Evolutionary conservation across 1,139 yeast species (phyloP).

Genomic region (Geotrichum klebahnii): DNA sequence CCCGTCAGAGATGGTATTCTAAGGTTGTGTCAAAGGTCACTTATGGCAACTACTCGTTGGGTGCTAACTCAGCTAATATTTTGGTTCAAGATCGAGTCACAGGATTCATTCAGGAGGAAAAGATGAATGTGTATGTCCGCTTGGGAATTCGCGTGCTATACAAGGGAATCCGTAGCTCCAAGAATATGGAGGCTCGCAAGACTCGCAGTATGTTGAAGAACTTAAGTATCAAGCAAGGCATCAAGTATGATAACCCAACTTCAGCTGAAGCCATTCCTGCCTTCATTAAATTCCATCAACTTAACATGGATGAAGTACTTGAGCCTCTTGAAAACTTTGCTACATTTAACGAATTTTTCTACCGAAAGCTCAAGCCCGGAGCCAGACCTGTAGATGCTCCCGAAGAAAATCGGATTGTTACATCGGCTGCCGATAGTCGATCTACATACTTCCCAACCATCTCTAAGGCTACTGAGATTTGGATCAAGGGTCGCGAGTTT

Average conservation of each 20-base stretch:
- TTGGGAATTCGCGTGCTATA: slow-evolving; percentile 81
- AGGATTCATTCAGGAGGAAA: slow-evolving; percentile 84
- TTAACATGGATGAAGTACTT: slow-evolving; percentile 67
- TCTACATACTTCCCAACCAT: slow-evolving; percentile 66
- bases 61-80: slow-evolving; percentile 89
- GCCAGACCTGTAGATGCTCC: slow-evolving; percentile 67
- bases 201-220: slow-evolving; percentile 57
- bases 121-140: slow-evolving; percentile 84
- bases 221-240: slow-evolving; percentile 76
- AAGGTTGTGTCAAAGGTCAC: slow-evolving; percentile 77
- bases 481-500: slow-evolving; percentile 88
- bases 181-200: slow-evolving; percentile 53
- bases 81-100: slow-evolving; percentile 87
- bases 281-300: slow-evolving; percentile 74
- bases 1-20: slow-evolving; percentile 84
- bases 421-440: slow-evolving; percentile 88
- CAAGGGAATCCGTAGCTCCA: slow-evolving; percentile 55
- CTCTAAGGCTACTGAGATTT: slow-evolving; percentile 62
- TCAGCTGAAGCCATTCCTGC: slow-evolving; percentile 68
- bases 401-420: slow-evolving; percentile 48
- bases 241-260: slow-evolving; percentile 66
- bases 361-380: slow-evolving; percentile 66
- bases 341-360: slow-evolving; percentile 87
- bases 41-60: slow-evolving; percentile 81
- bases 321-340: slow-evolving; percentile 49